These are phyloP conservation scores for Flammula alnicola DNA, from an alignment of 1,284 basidiomycete genomes.

Conservation along the genomic window DNA sequence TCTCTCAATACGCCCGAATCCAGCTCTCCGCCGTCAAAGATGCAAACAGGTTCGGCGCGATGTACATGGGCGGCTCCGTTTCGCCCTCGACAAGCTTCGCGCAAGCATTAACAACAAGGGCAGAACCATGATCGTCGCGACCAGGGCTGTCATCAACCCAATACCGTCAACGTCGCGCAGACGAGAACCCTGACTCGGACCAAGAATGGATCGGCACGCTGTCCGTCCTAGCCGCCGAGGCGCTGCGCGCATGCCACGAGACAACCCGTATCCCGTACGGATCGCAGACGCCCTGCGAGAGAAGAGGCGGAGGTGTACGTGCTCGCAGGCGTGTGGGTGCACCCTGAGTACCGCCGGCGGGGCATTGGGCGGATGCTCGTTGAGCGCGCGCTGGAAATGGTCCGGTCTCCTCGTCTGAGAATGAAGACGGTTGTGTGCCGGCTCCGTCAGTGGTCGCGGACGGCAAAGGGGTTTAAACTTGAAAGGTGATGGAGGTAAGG, in stretches of 20 bases:
- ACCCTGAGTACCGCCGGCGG: slow-evolving; percentile 8
- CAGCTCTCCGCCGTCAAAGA: not conserved
- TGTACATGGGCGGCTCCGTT: not conserved
- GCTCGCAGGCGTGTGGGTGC: slow-evolving; percentile 10
- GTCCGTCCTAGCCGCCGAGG: slow-evolving; percentile 1
- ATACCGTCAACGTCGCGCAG: not conserved
- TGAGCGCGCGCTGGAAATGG: slow-evolving; percentile 2
- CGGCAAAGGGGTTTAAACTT: not conserved
- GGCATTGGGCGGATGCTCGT: slow-evolving; percentile 7
- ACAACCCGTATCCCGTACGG: not conserved
- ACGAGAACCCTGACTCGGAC: not conserved
- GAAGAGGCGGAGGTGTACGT: slow-evolving; percentile 1
- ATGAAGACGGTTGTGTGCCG: not conserved
- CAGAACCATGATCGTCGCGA: slow-evolving; percentile 3
- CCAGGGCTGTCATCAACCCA: too few relatives aligned
- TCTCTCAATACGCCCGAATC: too few relatives aligned
- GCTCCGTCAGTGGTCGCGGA: not conserved
- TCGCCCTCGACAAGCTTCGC: not conserved
- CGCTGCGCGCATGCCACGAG: not conserved
- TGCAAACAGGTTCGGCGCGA: not conserved
- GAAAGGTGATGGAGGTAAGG: not conserved
- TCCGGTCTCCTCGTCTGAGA: not conserved
- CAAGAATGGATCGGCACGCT: slow-evolving; percentile 4
- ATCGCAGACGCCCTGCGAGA: not conserved
- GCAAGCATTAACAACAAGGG: not conserved